Evolutionary conservation across 2,329 filamentous ascomycete genomes (phyloP), one percentile per base, ranked within the genome.

Genomic region (Hansfordia pulvinata): DNA sequence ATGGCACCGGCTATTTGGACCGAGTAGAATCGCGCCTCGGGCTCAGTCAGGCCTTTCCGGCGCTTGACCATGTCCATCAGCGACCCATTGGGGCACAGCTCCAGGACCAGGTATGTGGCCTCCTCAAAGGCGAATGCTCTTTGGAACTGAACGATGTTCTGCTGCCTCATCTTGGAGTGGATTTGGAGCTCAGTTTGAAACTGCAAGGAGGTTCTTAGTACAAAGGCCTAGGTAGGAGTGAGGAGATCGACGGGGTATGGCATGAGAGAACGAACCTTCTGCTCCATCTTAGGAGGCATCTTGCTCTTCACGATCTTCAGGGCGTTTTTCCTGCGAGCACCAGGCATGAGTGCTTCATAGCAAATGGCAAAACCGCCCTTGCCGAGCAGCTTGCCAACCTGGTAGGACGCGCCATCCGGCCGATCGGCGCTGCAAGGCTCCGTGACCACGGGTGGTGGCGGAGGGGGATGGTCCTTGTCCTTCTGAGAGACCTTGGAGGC

Each of bases 41-140:
- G 85, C 50, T 96, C 80, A 10, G 84, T 94, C 31, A 98, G 63
- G 29, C 79, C 85, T 49, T 82, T 90, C 41, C 90, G 70, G 43
- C 81, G 82, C 58, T 92, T 92, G 35, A 96, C 83, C 76, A 94
- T 93, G 48, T 96, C 90, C 74, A 93, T 93, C 11, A 98, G 69
- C 12, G 86, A 94, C 23, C 90, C 90, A 47, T 96, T 96, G 28
- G 84, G 78, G 51, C 90, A 98, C 23, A 98, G 62, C 50, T 98
- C 88, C 16, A 98, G 66, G 24, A 96, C 81, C 25, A 98, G 80
- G 43, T 93, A 98, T 31, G 90, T 96, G 50, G 77, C 86, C 36
- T 72, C 76, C 38, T 84, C 68, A 51, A 86, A 93, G 9, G 86
- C 80, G 49, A 98, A 98, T 18, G 90, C 90, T 40, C 88, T 76